phyloP scores from a whole-genome alignment of 345 rosid species.

The Eucalyptus albens region DNA sequence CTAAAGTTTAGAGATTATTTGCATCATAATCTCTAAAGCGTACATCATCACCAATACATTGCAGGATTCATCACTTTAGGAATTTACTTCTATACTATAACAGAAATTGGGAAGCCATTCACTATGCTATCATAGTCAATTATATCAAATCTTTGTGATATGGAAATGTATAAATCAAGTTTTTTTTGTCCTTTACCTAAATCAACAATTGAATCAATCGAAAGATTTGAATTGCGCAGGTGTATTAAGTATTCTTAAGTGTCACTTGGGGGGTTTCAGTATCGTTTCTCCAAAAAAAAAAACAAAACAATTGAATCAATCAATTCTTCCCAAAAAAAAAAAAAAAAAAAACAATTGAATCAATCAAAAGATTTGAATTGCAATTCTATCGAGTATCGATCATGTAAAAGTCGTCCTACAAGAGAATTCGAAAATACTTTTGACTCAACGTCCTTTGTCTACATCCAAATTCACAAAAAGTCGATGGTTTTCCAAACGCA shows the following conservation, averaged over 20 bases:
- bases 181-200: too few species aligned
- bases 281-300: too few species aligned
- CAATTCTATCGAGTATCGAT: not conserved
- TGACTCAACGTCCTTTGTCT: not conserved
- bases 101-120: not conserved
- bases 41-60: too few species aligned
- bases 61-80: rapidly evolving
- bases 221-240: not conserved
- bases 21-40: too few species aligned
- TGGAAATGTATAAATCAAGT: too few species aligned
- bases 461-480: not conserved
- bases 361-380: too few species aligned
- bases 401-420: not conserved
- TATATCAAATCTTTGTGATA: too few species aligned
- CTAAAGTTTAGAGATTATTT: rapidly evolving
- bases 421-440: not conserved
- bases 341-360: not conserved
- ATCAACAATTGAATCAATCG: not conserved
- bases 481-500: not conserved
- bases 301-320: too few species aligned
- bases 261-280: too few species aligned
- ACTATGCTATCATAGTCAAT: not conserved
- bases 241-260: too few species aligned
- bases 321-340: too few species aligned
- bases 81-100: too few species aligned